Base-by-base conservation (phyloP, 106 monocot genomes). In the Dioscorea dumetorum region DNA sequence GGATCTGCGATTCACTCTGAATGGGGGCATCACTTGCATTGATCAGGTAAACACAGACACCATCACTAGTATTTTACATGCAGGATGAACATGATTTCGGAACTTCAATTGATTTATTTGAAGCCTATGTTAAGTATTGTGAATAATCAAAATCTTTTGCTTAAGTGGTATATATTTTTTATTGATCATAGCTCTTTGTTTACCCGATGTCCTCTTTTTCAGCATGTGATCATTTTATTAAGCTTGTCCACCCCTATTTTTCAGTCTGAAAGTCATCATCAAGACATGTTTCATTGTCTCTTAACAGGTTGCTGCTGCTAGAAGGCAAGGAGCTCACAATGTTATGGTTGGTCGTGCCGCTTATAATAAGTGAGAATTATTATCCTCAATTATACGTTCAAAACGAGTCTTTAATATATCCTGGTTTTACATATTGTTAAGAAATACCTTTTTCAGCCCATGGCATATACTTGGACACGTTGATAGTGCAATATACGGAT, bases 291-390 rank as follows among this genome's bases (percentile, higher is more conserved):
- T 28, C 28, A 28, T 50, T 11, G 2, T 24, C 32, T 63, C 18
- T 67, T 84, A 61, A 48, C 73, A 99, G 97, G 84, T 87, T 73
- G 79, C 76, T 81, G 80, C 78, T 41, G 89, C 92, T 49, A 66
- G 76, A 75, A 85, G 64, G 57, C 76, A 84, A 69, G 97, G 97
- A 70, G 97, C 97, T 12, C 69, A 81, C 67, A 65, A 76, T 0
- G 92, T 99, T 64, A 99, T 99, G 97, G 81, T 92, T 87, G 97
- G 97, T 61, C 97, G 97, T 84, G 92, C 92, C 65, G 89, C 97
- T 54, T 99, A 99, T 61, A 99, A 92, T 58, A 99, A 79, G 97
- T 99, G 74, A 61, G 68, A 16, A 71, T 35, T 0, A 24, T 49
- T 9, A 24, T 33, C 63, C 7, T 32, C 15, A 9, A 9, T 8